Percentiles rank a stretch among this genome's conserved stretches.
These are phyloP conservation scores for Dioszegia hungarica DNA, from an alignment of 768 basidiomycete species.

Conservation along the genomic window DNA sequence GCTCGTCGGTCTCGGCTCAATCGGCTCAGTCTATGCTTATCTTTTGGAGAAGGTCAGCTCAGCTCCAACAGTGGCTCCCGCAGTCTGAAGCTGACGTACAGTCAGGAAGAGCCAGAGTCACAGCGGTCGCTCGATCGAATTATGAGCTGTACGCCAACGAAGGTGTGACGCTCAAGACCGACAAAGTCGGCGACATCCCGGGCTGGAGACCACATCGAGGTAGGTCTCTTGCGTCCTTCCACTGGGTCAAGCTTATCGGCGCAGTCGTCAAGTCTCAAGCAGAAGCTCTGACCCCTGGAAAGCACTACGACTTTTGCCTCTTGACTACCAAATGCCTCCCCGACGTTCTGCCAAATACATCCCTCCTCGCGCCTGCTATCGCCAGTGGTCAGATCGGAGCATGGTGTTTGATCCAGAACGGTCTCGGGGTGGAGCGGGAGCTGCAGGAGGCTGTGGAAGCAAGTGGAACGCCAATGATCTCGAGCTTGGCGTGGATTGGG, in stretches of 20 bases:
- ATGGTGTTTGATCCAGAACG: constrained; percentile 60
- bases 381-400: constrained; percentile 51
- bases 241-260: background rate
- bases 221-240: constrained; percentile 43
- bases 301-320: constrained; percentile 62
- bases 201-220: constrained; percentile 65
- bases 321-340: constrained; percentile 69
- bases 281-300: constrained; percentile 57
- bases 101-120: constrained; percentile 62
- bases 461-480: constrained; percentile 34
- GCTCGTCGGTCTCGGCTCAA: constrained; percentile 39
- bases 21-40: constrained; percentile 41
- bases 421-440: constrained; percentile 65
- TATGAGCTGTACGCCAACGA: constrained; percentile 51
- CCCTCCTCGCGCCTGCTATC: constrained; percentile 50
- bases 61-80: background rate
- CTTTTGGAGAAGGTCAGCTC: constrained; percentile 62
- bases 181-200: constrained; percentile 58
- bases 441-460: constrained; percentile 55
- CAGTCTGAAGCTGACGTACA: constrained; percentile 35
- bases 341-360: constrained; percentile 48
- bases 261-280: constrained; percentile 58
- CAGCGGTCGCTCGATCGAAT: constrained; percentile 68
- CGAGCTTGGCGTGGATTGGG: constrained; percentile 36
- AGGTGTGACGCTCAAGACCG: constrained; percentile 53